Conservation (phyloP, 345 rosid genomes). For the Gossypium stocksii region DNA sequence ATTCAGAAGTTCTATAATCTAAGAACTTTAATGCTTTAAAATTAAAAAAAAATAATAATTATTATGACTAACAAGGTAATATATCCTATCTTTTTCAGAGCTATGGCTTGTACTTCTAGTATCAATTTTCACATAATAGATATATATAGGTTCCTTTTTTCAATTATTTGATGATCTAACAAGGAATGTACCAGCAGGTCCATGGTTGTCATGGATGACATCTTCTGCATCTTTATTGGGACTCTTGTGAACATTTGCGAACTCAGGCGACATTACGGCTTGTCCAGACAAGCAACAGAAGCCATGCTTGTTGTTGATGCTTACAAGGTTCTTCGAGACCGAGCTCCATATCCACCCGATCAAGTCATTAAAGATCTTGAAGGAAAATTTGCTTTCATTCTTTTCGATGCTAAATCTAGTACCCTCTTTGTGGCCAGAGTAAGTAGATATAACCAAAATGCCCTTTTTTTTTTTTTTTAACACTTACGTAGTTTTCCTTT, state of each 20-base stretch:
- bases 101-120: not conserved
- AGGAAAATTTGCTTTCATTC: slow-evolving; percentile 60
- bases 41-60: no score
- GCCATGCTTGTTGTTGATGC: slow-evolving; percentile 66
- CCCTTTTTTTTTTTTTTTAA: not conserved
- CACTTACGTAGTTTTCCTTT: not conserved
- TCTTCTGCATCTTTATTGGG: slow-evolving; percentile 63
- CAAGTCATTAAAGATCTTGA: slow-evolving; percentile 69
- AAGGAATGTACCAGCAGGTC: slow-evolving; percentile 23
- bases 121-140: not conserved
- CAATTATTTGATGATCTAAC: not conserved
- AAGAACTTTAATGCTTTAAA: not conserved
- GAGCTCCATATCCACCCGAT: slow-evolving; percentile 82
- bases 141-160: not conserved
- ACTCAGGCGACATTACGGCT: slow-evolving; percentile 57
- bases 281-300: slow-evolving; percentile 45
- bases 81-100: not conserved
- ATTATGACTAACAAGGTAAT: not conserved
- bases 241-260: slow-evolving; percentile 49
- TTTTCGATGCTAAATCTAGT: slow-evolving; percentile 43
- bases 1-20: not conserved
- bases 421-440: slow-evolving; percentile 61
- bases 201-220: slow-evolving; percentile 48
- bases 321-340: slow-evolving; percentile 52
- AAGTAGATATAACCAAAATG: slow-evolving; percentile 10